Evolutionary conservation across 768 basidiomycete species (phyloP), one percentile per base, ranked within the genome.

Genomic region (Leccinum disarticulatum): DNA sequence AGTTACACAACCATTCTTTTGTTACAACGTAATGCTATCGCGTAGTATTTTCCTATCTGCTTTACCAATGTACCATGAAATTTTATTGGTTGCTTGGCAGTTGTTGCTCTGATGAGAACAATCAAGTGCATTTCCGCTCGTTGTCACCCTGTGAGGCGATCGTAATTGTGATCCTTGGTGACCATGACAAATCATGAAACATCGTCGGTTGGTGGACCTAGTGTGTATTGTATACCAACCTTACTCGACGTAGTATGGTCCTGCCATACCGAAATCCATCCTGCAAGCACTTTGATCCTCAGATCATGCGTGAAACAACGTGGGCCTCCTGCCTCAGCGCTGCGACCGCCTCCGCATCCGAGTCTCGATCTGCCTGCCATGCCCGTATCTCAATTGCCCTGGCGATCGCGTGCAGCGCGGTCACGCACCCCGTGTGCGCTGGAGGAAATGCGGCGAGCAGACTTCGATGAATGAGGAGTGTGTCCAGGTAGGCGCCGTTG

Each of bases 381-480:
- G 80, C 81, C 55, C 88, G 79, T 54, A 76, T 71, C 71, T 91
- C 89, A 65, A 92, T 71, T 38, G 78, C 71, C 59, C 77, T 79
- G 11, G 90, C 90, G 61, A 92, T 77, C 71, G 86, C 87, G 74
- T 76, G 83, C 71, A 88, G 84, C 15, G 77, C 85, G 54, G 79
- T 76, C 53, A 86, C 83, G 76, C 90, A 91, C 33, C 83, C 81
- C 59, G 61, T 72, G 76, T 91, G 90, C 11, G 77, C 85, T 56
- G 77, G 75, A 19, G 90, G 89, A 67, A 77, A 86, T 10, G 86
- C 81, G 62, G 74, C 77, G 61, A 87, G 78, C 38, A 87, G 82
- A 69, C 87, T 84, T 68, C 90, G 88, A 75, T 92, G 90, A 0
- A 85, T 84, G 74, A 90, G 88, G 66, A 92, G 86, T 54, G 82